Evolutionary conservation across 2,329 filamentous ascomycete species (phyloP).

Genomic region (Cucurbitaria berberidis): DNA sequence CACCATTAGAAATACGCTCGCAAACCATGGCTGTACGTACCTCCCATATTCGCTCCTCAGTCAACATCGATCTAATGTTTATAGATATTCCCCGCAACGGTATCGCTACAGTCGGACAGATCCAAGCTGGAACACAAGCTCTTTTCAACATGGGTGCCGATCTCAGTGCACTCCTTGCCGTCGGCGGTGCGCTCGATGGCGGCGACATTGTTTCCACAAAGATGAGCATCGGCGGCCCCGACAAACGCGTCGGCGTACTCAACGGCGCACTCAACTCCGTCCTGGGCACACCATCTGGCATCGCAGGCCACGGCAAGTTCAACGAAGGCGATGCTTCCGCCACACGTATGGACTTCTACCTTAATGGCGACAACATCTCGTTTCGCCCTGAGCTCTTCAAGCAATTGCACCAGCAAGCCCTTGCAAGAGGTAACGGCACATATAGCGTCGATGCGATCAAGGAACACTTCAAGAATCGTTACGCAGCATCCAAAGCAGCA

Average conservation of each 20-base stretch:
- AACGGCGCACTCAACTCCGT: conserved; percentile 39
- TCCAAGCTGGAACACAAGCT: conserved; percentile 38
- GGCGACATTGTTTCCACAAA: conserved; percentile 25
- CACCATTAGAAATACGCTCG: background rate
- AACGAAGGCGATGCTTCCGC: conserved; percentile 46
- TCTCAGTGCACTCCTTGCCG: conserved; percentile 33
- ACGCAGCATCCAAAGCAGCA: conserved; percentile 20
- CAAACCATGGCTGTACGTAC: background rate
- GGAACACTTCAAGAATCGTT: conserved; percentile 28
- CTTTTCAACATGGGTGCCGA: conserved; percentile 51
- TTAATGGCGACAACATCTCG: conserved; percentile 40
- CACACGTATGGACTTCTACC: conserved; percentile 32
- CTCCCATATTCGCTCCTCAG: background rate
- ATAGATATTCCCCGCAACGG: conserved; percentile 50
- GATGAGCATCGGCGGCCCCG: conserved; percentile 27
- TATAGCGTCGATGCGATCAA: conserved; percentile 25
- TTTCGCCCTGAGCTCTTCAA: conserved; percentile 32
- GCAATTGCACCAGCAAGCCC: conserved; percentile 26
- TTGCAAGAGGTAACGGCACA: conserved; percentile 22
- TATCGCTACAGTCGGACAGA: conserved; percentile 43
- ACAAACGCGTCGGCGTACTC: conserved; percentile 24
- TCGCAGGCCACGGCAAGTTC: conserved; percentile 31
- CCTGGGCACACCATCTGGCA: conserved; percentile 32
- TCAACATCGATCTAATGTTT: conserved; percentile 7
- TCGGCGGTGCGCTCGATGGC: conserved; percentile 21